Base-by-base conservation (phyloP, 2,329 filamentous ascomycete genomes). In the Rhinocladiella similis region DNA sequence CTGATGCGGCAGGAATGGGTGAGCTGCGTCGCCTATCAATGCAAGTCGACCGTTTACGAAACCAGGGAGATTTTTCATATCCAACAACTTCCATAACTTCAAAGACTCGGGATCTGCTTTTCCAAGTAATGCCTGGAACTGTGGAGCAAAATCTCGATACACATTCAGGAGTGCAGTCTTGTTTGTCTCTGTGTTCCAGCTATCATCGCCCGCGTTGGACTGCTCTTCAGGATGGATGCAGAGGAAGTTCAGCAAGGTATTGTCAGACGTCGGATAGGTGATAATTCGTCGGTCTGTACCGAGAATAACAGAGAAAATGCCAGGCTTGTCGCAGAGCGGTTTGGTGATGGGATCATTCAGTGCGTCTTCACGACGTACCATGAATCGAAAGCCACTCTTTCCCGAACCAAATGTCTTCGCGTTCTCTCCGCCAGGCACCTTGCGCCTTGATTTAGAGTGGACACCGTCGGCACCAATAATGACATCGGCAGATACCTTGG, bases 1-100 rank as follows among this genome's bases (percentile, higher is more conserved):
- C 69, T 84, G 82, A 58, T 84, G 80, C 13, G 85, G 86, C 0
- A 85, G 72, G 64, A 89, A 88, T 0, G 86, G 85, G 66, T 90
- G 86, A 0, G 84, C 86, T 0, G 86, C 84, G 66, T 89, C 86
- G 0, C 87, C 86, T 0, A 89, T 68, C 0, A 88, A 68, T 1
- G 78, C 83, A 16, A 88, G 66, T 4, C 74, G 77, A 0, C 70
- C 80, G 1, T 80, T 75, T 0, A 75, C 53, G 80, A 83, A 89
- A 5, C 42, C 48, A 6, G 0, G 70, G 5, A 60, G 20, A 5
- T 1, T 19, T 10, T 3, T 1, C 81, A 87, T 86, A 60, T 89
- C 86, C 3, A 85, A 67, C 1, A 87, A 68, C 19, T 77, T 78
- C 83, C 83, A 87, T 0, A 83, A 71, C 53, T 80, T 83, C 18